phyloP scores from a whole-genome alignment of 257 asterid species.

The Solanum pennellii region DNA sequence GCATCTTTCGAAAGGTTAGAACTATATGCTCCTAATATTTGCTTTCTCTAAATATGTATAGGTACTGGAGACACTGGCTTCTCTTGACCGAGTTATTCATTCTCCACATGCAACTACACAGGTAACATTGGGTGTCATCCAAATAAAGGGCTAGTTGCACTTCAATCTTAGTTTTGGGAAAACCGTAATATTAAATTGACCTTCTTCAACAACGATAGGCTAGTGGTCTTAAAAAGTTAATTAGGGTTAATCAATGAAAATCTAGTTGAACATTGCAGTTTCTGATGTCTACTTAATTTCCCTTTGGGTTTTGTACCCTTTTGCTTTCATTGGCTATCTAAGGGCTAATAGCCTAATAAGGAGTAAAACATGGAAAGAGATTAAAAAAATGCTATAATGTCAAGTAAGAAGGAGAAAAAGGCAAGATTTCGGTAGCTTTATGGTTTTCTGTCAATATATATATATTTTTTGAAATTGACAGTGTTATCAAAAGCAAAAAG shows the following conservation, averaged over 20 bases:
- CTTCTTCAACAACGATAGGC: not conserved
- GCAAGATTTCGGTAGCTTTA: not conserved
- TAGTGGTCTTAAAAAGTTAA: not conserved
- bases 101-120: constrained; percentile 97
- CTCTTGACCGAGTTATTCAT: constrained; percentile 93
- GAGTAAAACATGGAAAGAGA: not conserved
- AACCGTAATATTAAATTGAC: not conserved
- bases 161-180: not conserved
- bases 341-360: not conserved
- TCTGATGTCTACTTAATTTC: not conserved
- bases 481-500: not conserved
- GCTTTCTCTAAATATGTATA: constrained; percentile 15
- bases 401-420: not conserved
- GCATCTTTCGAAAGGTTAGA: not conserved
- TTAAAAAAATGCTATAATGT: not conserved
- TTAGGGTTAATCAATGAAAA: not conserved
- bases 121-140: constrained; percentile 28
- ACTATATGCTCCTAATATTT: constrained; percentile 2
- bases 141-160: not conserved
- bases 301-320: not conserved
- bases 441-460: not conserved
- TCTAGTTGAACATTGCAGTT: not conserved
- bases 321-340: not conserved
- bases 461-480: not conserved
- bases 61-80: constrained; percentile 95